Evolutionary conservation across 306 rosid genomes (phyloP), one percentile per base, ranked within the genome.

Genomic region (Quercus alba): DNA sequence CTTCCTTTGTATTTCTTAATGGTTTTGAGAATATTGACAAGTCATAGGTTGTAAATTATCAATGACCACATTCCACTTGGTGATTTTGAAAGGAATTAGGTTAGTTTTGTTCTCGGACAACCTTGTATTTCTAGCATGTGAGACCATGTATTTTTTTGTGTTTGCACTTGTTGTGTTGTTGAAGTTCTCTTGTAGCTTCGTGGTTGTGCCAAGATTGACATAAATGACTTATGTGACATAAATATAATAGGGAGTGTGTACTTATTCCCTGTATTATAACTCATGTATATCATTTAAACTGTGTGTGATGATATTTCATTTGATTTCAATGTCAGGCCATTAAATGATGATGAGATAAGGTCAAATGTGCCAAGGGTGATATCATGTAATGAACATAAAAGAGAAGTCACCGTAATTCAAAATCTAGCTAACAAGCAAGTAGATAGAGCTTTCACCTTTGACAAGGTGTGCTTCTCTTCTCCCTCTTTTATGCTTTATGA

Each of bases 351-450:
- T 62, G 99, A 95, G 79, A 90, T 80, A 75, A 82, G 56, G 78
- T 67, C 71, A 4, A 89, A 95, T 14, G 82, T 89, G 74, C 93
- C 86, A 17, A 87, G n/a, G 76, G 90, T 83, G 76, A 90, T 95
- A 67, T 81, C 97, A 5, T 95, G 98, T 64, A 89, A 90, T 82
- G 99, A 95, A 73, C 82, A 89, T 6, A 91, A 81, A 84, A 93
- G 88, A 87, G 99, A 95, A 82, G 99, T 95, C 23, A 84, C 89
- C 75, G 97, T 91, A 72, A n/a, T 57, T 80, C 97, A 94, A 80
- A 94, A 78, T 82, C 82, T 94, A 28, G 94, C 94, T 73, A 91
- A 87, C 88, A 95, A 95, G 89, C 98, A 91, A 79, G 90, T 91
- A 12, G 98, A 95, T 64, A 88, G 91, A 78, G 58, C 89, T 76